Base-by-base conservation (phyloP, 805 yeast genomes). In the Saccharomycopsis amapae region DNA sequence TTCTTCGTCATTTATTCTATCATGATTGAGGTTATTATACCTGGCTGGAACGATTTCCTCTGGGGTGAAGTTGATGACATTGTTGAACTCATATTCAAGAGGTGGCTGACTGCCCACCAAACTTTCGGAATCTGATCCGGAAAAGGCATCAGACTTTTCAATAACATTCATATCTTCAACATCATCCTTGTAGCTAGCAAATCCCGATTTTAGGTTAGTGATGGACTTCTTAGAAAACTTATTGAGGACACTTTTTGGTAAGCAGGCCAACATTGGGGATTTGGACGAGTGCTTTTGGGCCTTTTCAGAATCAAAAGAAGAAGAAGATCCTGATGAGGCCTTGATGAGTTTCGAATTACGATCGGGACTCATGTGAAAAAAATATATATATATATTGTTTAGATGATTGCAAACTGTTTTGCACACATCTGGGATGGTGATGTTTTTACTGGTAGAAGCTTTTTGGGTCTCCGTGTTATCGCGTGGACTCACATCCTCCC, bases 61-160 rank as follows among this genome's bases (percentile, higher is more conserved):
- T 9, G 28, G 38, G 15, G 44, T 32, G 36, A 48, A 48, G 26
- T 36, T 48, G 34, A 48, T 32, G 9, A 48, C 52, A 33, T 45
- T 35, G 24, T 48, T 48, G 34, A 48, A 48, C 18, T 34, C 40
- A 37, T 34, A 46, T 13, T 44, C 46, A 17, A n/a, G n/a, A n/a
- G n/a, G n/a, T n/a, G n/a, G n/a, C n/a, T n/a, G n/a, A n/a, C n/a
- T n/a, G n/a, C n/a, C n/a, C n/a, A n/a, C n/a, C n/a, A n/a, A n/a
- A n/a, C n/a, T n/a, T n/a, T n/a, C n/a, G n/a, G n/a, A n/a, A n/a
- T n/a, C n/a, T n/a, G n/a, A n/a, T n/a, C n/a, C n/a, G n/a, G n/a
- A n/a, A n/a, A n/a, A n/a, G n/a, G n/a, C n/a, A n/a, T n/a, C n/a
- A n/a, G n/a, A n/a, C n/a, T n/a, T n/a, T n/a, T n/a, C n/a, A n/a